Percentiles rank a stretch among this genome's conserved stretches.
phyloP scores from a whole-genome alignment of 148 eudicot species.

The Selenicereus undatus region DNA sequence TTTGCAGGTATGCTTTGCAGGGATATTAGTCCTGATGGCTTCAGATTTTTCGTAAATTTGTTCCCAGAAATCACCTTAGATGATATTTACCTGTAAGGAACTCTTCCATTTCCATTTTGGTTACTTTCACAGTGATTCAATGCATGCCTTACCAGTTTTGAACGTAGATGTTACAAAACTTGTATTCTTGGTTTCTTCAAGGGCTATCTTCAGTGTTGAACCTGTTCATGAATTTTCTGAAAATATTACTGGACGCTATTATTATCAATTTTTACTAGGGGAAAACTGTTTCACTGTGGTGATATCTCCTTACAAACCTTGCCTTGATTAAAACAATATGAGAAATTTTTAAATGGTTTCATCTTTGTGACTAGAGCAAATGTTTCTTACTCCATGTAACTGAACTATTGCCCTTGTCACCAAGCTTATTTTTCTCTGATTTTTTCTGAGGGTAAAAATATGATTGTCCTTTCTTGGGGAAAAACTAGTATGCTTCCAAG shows the following conservation, averaged over 20 bases:
- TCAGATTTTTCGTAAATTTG: slow-evolving; percentile 80
- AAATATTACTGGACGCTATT: neutral
- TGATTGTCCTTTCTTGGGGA: no score
- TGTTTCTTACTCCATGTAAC: no score
- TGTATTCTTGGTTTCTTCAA: no score
- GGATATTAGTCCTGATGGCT: slow-evolving; percentile 96
- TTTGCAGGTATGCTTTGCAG: slow-evolving; percentile 87
- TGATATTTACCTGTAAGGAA: slow-evolving; percentile 71
- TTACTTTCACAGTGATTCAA: neutral
- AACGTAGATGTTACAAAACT: neutral
- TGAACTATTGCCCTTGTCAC: no score
- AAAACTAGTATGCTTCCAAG: no score
- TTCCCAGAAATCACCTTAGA: slow-evolving; percentile 65
- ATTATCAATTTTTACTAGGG: neutral
- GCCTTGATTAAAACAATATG: no score
- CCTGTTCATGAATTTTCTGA: neutral
- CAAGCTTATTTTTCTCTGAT: no score
- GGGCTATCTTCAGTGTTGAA: neutral
- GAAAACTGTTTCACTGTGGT: neutral
- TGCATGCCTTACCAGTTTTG: neutral
- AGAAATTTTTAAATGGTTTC: no score
- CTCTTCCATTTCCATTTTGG: neutral
- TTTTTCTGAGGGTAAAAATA: no score
- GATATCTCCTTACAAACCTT: no score
- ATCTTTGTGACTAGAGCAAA: no score